A percentile compares a stretch with the other conserved stretches of the same genome.
phyloP scores from a whole-genome alignment of 2,329 filamentous ascomycete genomes.

The Zarea fungicola region DNA sequence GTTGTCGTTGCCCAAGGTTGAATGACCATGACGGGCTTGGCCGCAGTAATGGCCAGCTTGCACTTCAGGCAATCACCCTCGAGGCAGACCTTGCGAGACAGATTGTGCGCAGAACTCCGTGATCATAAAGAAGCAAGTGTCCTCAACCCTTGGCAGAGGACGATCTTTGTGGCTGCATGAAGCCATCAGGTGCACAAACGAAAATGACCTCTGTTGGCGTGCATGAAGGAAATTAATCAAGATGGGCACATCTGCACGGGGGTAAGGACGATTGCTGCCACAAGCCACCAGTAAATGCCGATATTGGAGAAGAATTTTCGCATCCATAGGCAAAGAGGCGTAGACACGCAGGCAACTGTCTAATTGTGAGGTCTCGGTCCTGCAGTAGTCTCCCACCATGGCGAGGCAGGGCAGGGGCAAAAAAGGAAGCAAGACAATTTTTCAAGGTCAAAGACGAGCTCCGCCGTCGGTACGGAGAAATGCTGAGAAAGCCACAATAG shows the following conservation, averaged over 20 bases:
- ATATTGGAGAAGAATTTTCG: background rate
- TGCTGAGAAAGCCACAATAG: constrained; percentile 1
- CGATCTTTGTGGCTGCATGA: constrained; percentile 5
- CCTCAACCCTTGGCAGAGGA: background rate
- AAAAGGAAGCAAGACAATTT: constrained; percentile 11
- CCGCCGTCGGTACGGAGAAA: too few relatives aligned
- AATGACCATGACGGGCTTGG: too few relatives aligned
- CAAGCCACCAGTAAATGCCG: background rate
- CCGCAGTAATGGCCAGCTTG: background rate
- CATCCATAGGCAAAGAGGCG: too few relatives aligned
- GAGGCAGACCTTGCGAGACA: background rate
- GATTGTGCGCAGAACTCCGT: background rate
- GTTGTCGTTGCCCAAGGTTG: too few relatives aligned
- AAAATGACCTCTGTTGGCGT: background rate
- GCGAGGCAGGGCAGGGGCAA: constrained; percentile 6
- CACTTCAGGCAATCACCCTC: background rate
- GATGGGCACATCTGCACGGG: background rate
- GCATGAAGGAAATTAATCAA: constrained; percentile 8
- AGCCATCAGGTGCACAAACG: background rate
- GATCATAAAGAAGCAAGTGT: background rate
- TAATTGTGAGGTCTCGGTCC: constrained; percentile 11
- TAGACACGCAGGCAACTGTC: background rate
- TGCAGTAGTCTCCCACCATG: constrained; percentile 7
- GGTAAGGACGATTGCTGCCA: background rate
- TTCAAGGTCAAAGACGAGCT: background rate